phyloP scores from a whole-genome alignment of 2,329 filamentous ascomycete species.

The Apiospora saccharicola region DNA sequence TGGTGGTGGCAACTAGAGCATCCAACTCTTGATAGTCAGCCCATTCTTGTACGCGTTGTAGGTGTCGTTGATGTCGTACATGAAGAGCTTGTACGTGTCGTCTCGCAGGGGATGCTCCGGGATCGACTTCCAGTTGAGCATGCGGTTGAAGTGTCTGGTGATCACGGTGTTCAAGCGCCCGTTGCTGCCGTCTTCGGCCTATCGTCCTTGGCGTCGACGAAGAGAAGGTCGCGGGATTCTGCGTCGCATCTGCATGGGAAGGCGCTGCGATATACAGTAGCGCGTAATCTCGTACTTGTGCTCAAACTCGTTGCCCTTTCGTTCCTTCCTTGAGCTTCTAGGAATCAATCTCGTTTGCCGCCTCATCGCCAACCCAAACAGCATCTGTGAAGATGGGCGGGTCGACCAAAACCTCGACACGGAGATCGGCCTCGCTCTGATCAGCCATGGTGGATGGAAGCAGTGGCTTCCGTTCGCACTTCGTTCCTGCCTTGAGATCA shows the following conservation, averaged over 20 bases:
- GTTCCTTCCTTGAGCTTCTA: neutral
- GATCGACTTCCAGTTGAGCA: slow-evolving; percentile 7
- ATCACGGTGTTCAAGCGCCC: neutral
- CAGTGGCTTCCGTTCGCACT: neutral
- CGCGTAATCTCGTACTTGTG: too few relatives aligned
- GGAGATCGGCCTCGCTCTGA: neutral
- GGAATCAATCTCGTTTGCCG: neutral
- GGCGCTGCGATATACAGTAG: too few relatives aligned
- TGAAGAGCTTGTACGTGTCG: neutral
- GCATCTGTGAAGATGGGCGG: neutral
- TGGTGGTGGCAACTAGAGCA: too few relatives aligned
- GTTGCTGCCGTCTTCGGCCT: neutral
- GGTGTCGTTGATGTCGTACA: slow-evolving; percentile 14
- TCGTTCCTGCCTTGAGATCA: neutral
- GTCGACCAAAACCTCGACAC: neutral
- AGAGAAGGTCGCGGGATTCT: too few relatives aligned
- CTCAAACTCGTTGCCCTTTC: neutral
- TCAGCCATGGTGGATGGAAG: neutral
- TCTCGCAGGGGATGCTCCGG: neutral
- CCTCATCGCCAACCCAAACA: slow-evolving; percentile 6
- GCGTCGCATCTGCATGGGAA: too few relatives aligned
- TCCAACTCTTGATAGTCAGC: too few relatives aligned
- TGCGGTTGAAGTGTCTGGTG: neutral
- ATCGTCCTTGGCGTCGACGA: too few relatives aligned
- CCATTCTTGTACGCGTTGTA: neutral